These are phyloP conservation scores for Platanthera guangdongensis DNA, from an alignment of 106 monocot genomes.

Conservation along the genomic window DNA sequence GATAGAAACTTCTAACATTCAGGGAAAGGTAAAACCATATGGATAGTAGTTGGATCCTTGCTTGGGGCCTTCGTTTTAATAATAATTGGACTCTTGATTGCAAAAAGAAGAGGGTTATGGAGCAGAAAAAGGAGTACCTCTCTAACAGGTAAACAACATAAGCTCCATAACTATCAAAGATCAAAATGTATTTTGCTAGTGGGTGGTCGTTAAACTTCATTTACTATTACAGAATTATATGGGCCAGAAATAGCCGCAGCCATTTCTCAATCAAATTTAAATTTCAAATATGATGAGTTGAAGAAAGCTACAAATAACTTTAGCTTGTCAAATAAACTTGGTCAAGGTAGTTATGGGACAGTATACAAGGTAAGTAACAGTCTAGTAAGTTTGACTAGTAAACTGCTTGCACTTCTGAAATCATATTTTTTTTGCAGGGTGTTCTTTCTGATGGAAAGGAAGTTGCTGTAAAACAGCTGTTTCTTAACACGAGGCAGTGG, in stretches of 20 bases:
- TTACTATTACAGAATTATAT: conserved; percentile 29
- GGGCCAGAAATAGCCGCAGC: conserved; percentile 26
- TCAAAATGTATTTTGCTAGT: not conserved
- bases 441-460: conserved; percentile 53
- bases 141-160: conserved; percentile 21
- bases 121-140: conserved; percentile 17
- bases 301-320: conserved; percentile 51
- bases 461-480: conserved; percentile 62
- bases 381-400: not conserved
- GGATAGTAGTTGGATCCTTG: conserved; percentile 22
- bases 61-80: conserved; percentile 33
- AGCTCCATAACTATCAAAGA: not conserved
- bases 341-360: conserved; percentile 60
- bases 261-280: conserved; percentile 48
- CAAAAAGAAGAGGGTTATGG: conserved; percentile 11
- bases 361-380: conserved; percentile 47
- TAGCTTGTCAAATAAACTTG: conserved; percentile 42
- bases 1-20: conserved; percentile 7
- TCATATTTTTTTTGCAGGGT: conserved; percentile 20
- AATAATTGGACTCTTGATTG: conserved; percentile 24
- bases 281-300: conserved; percentile 49
- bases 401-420: not conserved
- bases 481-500: conserved; percentile 65
- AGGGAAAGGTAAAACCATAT: conserved; percentile 13
- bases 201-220: not conserved